These are phyloP conservation scores for Cairneyella variabilis DNA, from an alignment of 495 filamentous ascomycete species.

Conservation along the genomic window DNA sequence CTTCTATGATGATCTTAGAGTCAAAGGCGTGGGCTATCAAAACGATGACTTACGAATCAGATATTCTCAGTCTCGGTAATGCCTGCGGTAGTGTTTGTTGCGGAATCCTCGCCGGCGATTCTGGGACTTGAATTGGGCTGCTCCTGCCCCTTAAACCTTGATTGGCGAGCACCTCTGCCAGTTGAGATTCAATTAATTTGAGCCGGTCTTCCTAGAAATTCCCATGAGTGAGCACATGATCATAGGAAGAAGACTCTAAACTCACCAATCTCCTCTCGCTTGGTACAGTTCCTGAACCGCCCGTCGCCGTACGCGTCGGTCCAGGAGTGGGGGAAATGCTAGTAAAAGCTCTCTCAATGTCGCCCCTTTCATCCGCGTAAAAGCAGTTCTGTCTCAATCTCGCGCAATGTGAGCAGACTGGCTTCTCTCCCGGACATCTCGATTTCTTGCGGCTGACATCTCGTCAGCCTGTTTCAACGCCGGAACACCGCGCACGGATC, in stretches of 20 bases:
- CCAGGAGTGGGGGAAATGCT: constrained; percentile 14
- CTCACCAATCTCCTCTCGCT: constrained; percentile 4
- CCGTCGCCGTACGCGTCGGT: not conserved
- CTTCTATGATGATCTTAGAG: constrained; percentile 1
- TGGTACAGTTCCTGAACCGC: not conserved
- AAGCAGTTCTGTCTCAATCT: constrained; percentile 38
- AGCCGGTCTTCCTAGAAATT: constrained; percentile 39
- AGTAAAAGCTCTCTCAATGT: constrained; percentile 18
- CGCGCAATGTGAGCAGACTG: constrained; percentile 42
- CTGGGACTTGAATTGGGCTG: constrained; percentile 9
- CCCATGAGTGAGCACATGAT: not conserved
- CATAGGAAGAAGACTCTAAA: not conserved
- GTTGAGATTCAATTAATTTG: constrained; percentile 35
- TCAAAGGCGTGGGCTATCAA: not conserved
- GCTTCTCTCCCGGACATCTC: constrained; percentile 46
- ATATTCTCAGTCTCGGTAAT: not conserved
- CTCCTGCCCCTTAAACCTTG: constrained; percentile 5
- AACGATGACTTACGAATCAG: not conserved
- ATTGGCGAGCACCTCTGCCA: constrained; percentile 33
- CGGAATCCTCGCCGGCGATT: not conserved
- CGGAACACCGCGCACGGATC: not conserved
- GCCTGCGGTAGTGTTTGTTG: not conserved
- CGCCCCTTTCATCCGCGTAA: constrained; percentile 39
- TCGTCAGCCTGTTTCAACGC: not conserved
- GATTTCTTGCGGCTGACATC: constrained; percentile 42